These are phyloP conservation scores for Scenedesmus sp. DNA, from an alignment of 163 green algal genomes.

Conservation along the genomic window DNA sequence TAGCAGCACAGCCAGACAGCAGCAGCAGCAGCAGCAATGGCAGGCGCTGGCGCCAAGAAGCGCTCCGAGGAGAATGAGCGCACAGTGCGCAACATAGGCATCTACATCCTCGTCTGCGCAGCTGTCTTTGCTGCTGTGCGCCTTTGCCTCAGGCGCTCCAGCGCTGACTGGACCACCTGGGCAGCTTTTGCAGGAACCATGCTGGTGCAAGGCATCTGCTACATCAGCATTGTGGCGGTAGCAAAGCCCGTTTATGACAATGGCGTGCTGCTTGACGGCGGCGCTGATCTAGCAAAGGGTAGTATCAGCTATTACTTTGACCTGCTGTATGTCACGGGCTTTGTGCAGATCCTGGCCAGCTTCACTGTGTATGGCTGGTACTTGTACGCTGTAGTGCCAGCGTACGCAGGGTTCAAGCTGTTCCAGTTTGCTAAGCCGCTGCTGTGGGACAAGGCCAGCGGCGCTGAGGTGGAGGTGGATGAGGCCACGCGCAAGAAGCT, in stretches of 20 bases:
- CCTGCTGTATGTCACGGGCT: slow-evolving; percentile 36
- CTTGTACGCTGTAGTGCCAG: slow-evolving; percentile 52
- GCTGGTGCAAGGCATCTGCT: slow-evolving; percentile 53
- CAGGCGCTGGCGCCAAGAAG: slow-evolving; percentile 64
- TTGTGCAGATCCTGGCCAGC: slow-evolving; percentile 51
- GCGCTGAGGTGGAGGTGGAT: slow-evolving; percentile 50
- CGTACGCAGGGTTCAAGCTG: slow-evolving; percentile 56
- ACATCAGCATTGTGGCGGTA: slow-evolving; percentile 25
- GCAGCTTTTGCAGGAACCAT: slow-evolving; percentile 46
- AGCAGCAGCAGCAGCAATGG: slow-evolving; percentile 42
- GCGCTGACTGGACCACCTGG: slow-evolving; percentile 31
- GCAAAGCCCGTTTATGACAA: slow-evolving; percentile 19
- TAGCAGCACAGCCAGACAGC: background rate
- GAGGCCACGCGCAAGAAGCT: slow-evolving; percentile 57
- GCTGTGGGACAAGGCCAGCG: background rate
- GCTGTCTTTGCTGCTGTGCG: slow-evolving; percentile 41
- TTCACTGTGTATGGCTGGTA: slow-evolving; percentile 58
- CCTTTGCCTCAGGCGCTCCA: slow-evolving; percentile 31
- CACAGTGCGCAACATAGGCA: slow-evolving; percentile 36
- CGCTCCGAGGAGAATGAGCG: slow-evolving; percentile 59
- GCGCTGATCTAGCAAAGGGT: slow-evolving; percentile 42
- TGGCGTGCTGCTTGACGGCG: slow-evolving; percentile 41
- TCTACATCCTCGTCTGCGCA: slow-evolving; percentile 44
- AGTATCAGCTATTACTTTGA: slow-evolving; percentile 36
- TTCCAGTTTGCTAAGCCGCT: slow-evolving; percentile 13